Base-by-base conservation (phyloP, 257 asterid genomes). In the Catharanthus roseus region DNA sequence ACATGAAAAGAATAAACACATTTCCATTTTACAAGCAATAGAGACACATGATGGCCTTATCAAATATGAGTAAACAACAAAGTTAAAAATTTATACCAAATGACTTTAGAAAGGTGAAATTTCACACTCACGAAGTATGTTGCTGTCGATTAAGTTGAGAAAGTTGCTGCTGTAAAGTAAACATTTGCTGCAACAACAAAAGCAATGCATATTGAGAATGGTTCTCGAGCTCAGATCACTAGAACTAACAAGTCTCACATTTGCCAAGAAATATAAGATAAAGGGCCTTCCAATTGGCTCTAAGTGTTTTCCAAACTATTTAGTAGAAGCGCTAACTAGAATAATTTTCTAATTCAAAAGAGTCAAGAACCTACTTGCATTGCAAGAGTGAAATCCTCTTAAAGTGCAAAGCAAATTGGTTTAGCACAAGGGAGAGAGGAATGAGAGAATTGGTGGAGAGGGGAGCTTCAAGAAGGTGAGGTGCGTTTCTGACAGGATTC, bases 131-230 rank as follows among this genome's bases (percentile, higher is more conserved):
- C 65, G 23, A 41, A 58, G n/a, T 58, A 12, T 29, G 65, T 29
- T 58, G 65, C 39, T 58, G 65, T 29, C 23, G 41, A 58, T 3
- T 58, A 58, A 58, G 64, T 57, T 57, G 64, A 57, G 64, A 58
- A 11, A 58, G 1, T 7, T 58, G 65, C 65, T 29, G 65, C 34
- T 58, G 65, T 58, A 58, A 58, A 28, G 65, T 34, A 58, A 58
- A 16, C 65, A 58, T 58, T 58, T 58, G 65, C 65, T 58, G 65
- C 65, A 58, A 29, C 65, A 58, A 58, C 60, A 53, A 13, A 58
- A 0, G 31, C 10, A 58, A 58, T 45, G 51, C 41, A 58, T 36
- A 58, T 23, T 58, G 10, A 58, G 16, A 13, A 29, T 4, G n/a
- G n/a, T 58, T 28, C 11, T 15, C 41, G 11, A 13, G 21, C 23